Evolutionary conservation across 345 rosid species (phyloP).

Genomic region (Moricandia moricandioides): DNA sequence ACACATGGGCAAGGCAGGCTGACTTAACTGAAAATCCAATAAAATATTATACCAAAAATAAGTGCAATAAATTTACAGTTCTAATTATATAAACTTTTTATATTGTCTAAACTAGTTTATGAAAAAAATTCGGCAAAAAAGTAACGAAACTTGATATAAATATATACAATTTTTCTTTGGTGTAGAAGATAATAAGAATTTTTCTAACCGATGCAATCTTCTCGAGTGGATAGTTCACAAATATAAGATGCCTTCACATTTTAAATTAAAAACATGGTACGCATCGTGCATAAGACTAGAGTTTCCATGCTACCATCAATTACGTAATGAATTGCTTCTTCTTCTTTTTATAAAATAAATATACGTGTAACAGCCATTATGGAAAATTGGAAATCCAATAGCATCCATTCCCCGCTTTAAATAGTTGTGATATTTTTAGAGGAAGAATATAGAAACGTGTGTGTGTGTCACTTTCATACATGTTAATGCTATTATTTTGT

Average conservation of each 20-base stretch:
- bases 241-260: constrained; percentile 13
- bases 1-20: background rate
- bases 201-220: background rate
- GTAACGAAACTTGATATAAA: background rate
- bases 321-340: constrained; percentile 25
- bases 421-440: constrained; percentile 5
- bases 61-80: too few species aligned
- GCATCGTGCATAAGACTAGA: constrained; percentile 34
- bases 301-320: constrained; percentile 38
- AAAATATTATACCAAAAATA: too few species aligned
- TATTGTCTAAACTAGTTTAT: background rate
- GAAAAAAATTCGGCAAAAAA: too few species aligned
- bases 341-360: background rate
- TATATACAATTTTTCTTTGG: background rate
- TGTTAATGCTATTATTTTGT: too few species aligned
- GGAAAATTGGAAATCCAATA: background rate
- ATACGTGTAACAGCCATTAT: constrained; percentile 15
- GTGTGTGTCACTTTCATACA: background rate
- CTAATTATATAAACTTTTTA: too few species aligned
- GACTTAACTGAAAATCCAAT: background rate
- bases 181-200: background rate
- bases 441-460: background rate
- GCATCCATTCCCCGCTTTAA: constrained; percentile 28
- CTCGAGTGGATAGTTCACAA: background rate
- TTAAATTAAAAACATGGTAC: constrained; percentile 33